Evolutionary conservation across 2,329 filamentous ascomycete genomes (phyloP).

Genomic region (Beauveria pseudobassiana): DNA sequence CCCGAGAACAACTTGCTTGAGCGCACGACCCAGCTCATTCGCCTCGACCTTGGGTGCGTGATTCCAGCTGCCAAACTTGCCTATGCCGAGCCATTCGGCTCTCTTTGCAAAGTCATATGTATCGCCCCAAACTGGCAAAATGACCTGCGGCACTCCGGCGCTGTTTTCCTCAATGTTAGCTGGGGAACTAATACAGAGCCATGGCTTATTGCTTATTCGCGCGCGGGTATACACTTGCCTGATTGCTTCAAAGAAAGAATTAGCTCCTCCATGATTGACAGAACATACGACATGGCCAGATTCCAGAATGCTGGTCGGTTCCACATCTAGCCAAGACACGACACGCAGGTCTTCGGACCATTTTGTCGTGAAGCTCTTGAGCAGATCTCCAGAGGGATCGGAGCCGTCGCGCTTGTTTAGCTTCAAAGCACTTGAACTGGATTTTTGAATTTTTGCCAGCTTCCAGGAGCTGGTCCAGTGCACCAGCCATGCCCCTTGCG

Average conservation of each 20-base stretch:
- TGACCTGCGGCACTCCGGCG: constrained; percentile 34
- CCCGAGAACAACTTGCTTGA: background rate
- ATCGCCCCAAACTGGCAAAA: constrained; percentile 38
- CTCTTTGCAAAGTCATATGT: constrained; percentile 35
- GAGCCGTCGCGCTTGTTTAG: constrained; percentile 14
- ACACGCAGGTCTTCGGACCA: constrained; percentile 18
- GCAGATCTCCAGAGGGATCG: constrained; percentile 14
- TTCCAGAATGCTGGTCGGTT: constrained; percentile 26
- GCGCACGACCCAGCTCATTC: background rate
- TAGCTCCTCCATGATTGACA: constrained; percentile 34
- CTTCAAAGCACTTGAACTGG: constrained; percentile 23
- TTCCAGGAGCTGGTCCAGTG: constrained; percentile 13
- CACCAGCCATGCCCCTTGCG: constrained; percentile 21
- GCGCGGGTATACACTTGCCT: constrained; percentile 22
- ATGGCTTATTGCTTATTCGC: background rate
- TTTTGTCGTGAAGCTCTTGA: constrained; percentile 14
- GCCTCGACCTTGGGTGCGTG: background rate
- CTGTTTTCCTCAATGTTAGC: constrained; percentile 17
- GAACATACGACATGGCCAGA: constrained; percentile 26
- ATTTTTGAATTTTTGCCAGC: background rate
- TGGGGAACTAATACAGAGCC: background rate
- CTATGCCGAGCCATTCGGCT: constrained; percentile 34
- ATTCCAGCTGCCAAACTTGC: constrained; percentile 26
- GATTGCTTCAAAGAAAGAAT: constrained; percentile 36
- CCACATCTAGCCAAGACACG: constrained; percentile 23